These are phyloP conservation scores for Xylaria sp. DNA, from an alignment of 495 filamentous ascomycete species.

Conservation along the genomic window DNA sequence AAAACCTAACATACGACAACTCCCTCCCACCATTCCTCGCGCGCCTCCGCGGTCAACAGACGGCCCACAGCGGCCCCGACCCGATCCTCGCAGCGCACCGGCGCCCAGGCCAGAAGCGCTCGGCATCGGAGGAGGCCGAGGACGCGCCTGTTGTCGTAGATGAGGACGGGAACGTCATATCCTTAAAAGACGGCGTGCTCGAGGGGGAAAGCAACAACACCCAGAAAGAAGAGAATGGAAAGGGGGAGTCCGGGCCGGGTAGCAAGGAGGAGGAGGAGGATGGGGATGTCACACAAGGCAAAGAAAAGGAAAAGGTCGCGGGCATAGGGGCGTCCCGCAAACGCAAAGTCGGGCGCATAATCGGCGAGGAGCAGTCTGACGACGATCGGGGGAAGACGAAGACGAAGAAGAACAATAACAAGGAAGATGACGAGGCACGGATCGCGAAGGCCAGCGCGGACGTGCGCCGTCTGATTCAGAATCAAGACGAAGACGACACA, in stretches of 20 bases:
- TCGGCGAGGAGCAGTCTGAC: slow-evolving; percentile 43
- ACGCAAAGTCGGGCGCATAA: slow-evolving; percentile 55
- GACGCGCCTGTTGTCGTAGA: slow-evolving; percentile 56
- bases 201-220: slow-evolving; percentile 36
- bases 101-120: slow-evolving; percentile 46
- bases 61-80: slow-evolving; percentile 44
- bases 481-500: neutral
- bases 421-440: slow-evolving; percentile 28
- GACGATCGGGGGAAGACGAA: slow-evolving; percentile 33
- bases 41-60: slow-evolving; percentile 53
- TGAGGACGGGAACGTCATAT: slow-evolving; percentile 51
- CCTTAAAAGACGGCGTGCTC: slow-evolving; percentile 25
- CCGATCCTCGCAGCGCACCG: slow-evolving; percentile 52
- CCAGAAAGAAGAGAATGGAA: slow-evolving; percentile 7
- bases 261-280: neutral
- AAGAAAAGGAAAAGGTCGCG: slow-evolving; percentile 42
- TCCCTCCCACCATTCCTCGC: slow-evolving; percentile 62
- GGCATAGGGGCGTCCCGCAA: slow-evolving; percentile 55
- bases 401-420: slow-evolving; percentile 2
- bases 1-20: slow-evolving; percentile 59
- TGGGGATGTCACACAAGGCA: neutral
- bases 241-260: slow-evolving; percentile 1
- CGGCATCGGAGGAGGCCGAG: slow-evolving; percentile 57
- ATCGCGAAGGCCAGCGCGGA: slow-evolving; percentile 41
- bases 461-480: slow-evolving; percentile 31